Evolutionary conservation across 164 flowering plant genomes (phyloP), one percentile per base, ranked within the genome.

Genomic region (Chloranthus sessilifolius): DNA sequence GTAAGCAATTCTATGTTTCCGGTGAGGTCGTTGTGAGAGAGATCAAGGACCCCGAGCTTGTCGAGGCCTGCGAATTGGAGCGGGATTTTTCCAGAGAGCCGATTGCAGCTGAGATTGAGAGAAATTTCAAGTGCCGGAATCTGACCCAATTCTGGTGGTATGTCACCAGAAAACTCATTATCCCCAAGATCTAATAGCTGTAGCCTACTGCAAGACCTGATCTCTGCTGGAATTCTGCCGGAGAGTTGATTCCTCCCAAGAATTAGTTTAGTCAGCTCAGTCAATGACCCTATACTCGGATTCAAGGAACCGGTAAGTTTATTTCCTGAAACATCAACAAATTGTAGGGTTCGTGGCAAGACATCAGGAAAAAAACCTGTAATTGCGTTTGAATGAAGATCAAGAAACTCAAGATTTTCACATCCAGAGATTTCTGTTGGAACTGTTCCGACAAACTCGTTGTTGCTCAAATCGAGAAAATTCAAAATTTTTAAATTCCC

Each of bases 31-130:
- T 94, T 94, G 73, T 77, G 85, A 17, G 99, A 86, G 40, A 92
- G 63, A 35, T 92, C 99, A 42, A 92, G 84, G 39, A 70, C 58
- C 30, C 74, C 89, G 4, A 92, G 77, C 68, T 80, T 86, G 50
- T 21, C 64, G 1, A 88, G 82, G 14, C 77, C 65, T n/a, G 88
- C 66, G 64, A 88, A 77, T 47, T 78, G 62, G 0, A 58, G 0
- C 29, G 96, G 95, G 44, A 86, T 78, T 47, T 67, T 48, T 5
- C 99, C 95, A 0, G 88, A 71, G 41, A 92, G 70, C 12, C 56
- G 76, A 62, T 89, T 88, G 42, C 65, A 76, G 78, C 99, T 92
- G 30, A 92, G 83, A 47, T 92, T 88, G 39, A 92, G 80, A 52
- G 94, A 65, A 47, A 92, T 88, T 52, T 72, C 95, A 0, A 92